phyloP scores from a whole-genome alignment of 164 flowering plant species.

The Santalum album region DNA sequence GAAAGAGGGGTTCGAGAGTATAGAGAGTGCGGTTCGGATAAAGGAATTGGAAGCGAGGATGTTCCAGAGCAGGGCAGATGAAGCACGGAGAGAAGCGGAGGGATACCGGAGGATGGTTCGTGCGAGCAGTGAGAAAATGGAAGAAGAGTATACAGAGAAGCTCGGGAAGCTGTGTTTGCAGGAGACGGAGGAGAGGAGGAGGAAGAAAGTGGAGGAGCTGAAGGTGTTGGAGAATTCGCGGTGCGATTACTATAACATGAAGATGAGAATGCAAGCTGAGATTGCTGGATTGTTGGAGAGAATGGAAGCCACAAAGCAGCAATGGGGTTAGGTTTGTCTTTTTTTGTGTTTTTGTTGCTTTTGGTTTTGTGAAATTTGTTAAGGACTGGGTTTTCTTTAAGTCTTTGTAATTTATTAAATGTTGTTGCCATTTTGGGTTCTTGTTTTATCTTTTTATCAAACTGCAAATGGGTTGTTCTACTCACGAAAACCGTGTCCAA shows the following conservation, averaged over 20 bases:
- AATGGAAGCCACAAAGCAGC: slow-evolving; percentile 89
- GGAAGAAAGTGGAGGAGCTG: slow-evolving; percentile 78
- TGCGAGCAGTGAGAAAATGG: slow-evolving; percentile 51
- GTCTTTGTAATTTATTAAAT: too few species aligned
- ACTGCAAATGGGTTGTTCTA: too few species aligned
- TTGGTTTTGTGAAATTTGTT: too few species aligned
- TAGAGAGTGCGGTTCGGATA: slow-evolving; percentile 69
- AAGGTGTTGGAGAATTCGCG: slow-evolving; percentile 68
- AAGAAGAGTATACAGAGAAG: slow-evolving; percentile 71
- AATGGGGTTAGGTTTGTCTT: slow-evolving; percentile 52
- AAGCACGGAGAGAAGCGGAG: slow-evolving; percentile 82
- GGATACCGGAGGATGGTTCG: slow-evolving; percentile 39
- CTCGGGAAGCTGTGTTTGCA: slow-evolving; percentile 63
- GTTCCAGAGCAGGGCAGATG: slow-evolving; percentile 89
- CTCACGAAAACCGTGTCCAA: too few species aligned
- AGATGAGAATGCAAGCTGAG: slow-evolving; percentile 83
- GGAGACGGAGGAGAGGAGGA: slow-evolving; percentile 75
- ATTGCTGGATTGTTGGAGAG: slow-evolving; percentile 73
- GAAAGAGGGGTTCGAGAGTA: slow-evolving; percentile 58
- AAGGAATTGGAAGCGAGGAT: slow-evolving; percentile 88
- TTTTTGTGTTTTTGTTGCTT: too few species aligned
- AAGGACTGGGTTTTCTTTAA: too few species aligned
- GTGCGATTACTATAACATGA: slow-evolving; percentile 82
- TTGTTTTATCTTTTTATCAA: too few species aligned
- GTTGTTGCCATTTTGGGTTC: too few species aligned